Conservation (phyloP, 805 yeast species). For the Isabelozyma gotoi region DNA sequence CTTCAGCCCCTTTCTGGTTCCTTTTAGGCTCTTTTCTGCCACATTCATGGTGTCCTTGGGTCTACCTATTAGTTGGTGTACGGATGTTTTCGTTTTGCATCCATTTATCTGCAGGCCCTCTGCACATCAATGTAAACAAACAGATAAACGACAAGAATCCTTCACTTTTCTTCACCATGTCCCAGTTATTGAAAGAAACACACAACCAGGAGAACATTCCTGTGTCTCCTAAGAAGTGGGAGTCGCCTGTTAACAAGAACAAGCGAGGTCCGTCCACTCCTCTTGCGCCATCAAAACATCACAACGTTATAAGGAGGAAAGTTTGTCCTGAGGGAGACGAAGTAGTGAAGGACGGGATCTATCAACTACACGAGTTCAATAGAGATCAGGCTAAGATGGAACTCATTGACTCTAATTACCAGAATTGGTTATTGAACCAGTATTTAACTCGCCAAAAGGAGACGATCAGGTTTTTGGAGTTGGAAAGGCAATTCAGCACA, state of each 20-base stretch:
- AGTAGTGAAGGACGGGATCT: constrained; percentile 2
- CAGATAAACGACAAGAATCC: background rate
- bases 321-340: constrained; percentile 7
- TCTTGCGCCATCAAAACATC: constrained; percentile 24
- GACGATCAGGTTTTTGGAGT: constrained; percentile 25
- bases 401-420: constrained; percentile 23
- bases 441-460: constrained; percentile 20
- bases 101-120: background rate
- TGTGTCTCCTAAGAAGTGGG: constrained; percentile 1
- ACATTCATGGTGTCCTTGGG: too few species aligned
- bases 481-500: constrained; percentile 25
- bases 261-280: constrained; percentile 40
- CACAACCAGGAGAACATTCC: background rate
- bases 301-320: constrained; percentile 17
- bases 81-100: background rate
- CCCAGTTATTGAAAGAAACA: background rate
- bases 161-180: background rate
- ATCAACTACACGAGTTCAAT: constrained; percentile 1
- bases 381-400: constrained; percentile 9
- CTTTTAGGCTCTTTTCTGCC: too few species aligned
- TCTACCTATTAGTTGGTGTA: too few species aligned
- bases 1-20: too few species aligned
- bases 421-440: constrained; percentile 29
- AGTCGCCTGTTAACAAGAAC: background rate
- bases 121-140: too few species aligned